Evolutionary conservation across 257 asterid genomes (phyloP).

Genomic region (Lavandula angustifolia): DNA sequence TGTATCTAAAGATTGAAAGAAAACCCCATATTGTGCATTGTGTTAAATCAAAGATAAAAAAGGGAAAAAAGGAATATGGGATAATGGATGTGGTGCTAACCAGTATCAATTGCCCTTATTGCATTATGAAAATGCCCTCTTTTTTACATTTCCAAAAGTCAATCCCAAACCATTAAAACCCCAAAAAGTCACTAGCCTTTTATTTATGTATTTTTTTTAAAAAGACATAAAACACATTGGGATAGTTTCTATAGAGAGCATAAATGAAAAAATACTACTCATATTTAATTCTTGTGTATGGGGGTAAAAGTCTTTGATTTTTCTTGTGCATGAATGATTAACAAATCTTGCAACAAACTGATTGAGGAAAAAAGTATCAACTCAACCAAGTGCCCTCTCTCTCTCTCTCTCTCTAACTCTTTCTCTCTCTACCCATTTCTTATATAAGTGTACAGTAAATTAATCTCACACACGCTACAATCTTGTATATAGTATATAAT

Average conservation of each 20-base stretch:
- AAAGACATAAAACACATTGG: too few species aligned
- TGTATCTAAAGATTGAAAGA: too few species aligned
- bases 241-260: too few species aligned
- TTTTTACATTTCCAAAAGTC: constrained; percentile 48
- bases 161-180: constrained; percentile 36
- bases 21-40: not conserved
- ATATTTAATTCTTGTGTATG: too few species aligned
- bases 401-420: not conserved
- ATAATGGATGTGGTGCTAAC: constrained; percentile 29
- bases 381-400: constrained; percentile 26
- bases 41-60: constrained; percentile 28
- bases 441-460: constrained; percentile 26
- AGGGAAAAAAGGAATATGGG: constrained; percentile 33
- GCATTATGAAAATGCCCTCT: constrained; percentile 17
- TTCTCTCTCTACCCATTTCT: constrained; percentile 17
- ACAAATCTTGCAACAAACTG: constrained; percentile 32
- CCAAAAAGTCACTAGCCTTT: constrained; percentile 13
- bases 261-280: too few species aligned
- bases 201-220: not conserved
- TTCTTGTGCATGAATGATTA: constrained; percentile 33
- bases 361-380: constrained; percentile 36
- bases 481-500: not conserved
- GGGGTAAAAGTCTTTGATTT: constrained; percentile 25
- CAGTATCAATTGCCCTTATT: constrained; percentile 15
- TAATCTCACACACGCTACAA: constrained; percentile 16